Base-by-base conservation (phyloP, 345 rosid genomes). In the Salix koriyanagi region DNA sequence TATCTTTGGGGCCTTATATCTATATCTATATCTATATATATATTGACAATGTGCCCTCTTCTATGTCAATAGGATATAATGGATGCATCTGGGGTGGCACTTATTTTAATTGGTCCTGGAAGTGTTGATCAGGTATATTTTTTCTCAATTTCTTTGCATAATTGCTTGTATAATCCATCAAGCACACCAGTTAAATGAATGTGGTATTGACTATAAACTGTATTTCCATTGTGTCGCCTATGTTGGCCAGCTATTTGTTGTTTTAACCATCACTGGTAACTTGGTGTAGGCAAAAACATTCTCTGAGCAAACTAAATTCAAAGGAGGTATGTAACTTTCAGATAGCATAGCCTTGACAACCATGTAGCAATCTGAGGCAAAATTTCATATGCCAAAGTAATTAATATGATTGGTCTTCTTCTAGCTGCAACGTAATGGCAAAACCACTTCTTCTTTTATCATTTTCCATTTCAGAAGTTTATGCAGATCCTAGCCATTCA, bases 401-500 rank as follows among this genome's bases (percentile, higher is more conserved):
- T 11, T 7, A 26, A 73, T 7, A 6, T 32, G 67, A 12, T 69
- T 69, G 65, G 30, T 73, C 74, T 65, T 26, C 13, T 76, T 85
- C 66, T 65, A 36, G 36, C 77, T 76, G 23, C 69, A 54, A 70
- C 19, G 39, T 69, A 69, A 68, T 69, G 46, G 82, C 42, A 56
- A 28, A 65, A 10, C 10, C 6, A 10, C 10, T 72, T 74, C 23
- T 74, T 30, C 14, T 74, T 71, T 81, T 26, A 12, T 78, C 65
- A 4, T 7, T 44, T 61, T 7, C 8, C 23, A 26, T 71, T 32
- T 71, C 92, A 93, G 99, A 91, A 88, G 97, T 96, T 14, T 93
- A 96, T 83, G 98, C 98, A 67, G 99, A 96, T 88, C 97, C 96
- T 32, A 87, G 72, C 77, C 96, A 93, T 7, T 84, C 89, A 72